Evolutionary conservation across 345 rosid genomes (phyloP), one percentile per base, ranked within the genome.

Genomic region (Pistacia vera): DNA sequence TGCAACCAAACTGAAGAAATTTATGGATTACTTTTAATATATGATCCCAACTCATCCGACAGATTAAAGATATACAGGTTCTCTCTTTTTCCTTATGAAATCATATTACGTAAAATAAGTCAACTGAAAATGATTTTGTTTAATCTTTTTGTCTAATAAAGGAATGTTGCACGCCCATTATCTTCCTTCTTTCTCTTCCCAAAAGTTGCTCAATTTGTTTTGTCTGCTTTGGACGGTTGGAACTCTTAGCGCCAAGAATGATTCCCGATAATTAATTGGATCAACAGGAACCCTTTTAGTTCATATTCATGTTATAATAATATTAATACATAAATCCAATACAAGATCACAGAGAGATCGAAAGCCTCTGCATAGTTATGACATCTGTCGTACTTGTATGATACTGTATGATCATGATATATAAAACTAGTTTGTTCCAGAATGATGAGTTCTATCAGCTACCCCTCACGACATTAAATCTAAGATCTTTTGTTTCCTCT

Each of bases 131-230:
- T 73, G 59, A 51, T 73, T 51, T 63, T 35, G 25, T 49, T 49
- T n/a, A 20, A 70, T 35, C 44, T 33, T 63, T 48, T 13, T 48
- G 75, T 72, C 75, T 62, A 33, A 46, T 62, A 59, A 61, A 48
- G 68, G 75, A 30, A 46, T 16, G 59, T 11, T 73, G 48, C 30
- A 30, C 60, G 10, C 28, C 16, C n/a, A 4, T 63, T 7, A 41
- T 41, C 46, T 6, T 41, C 46, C 7, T 41, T 5, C 8, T 62
- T 5, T 72, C 11, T 60, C 69, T 36, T 28, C 70, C 17, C 5
- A 35, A 54, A 49, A 54, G 70, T 11, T 0, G 20, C 63, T 20
- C n/a, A 14, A n/a, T 54, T 64, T 74, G 77, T 74, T 74, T 64
- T 59, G 35, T 59, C 66, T 56, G 60, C 66, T 56, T 59, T 52